Conservation (phyloP, 768 basidiomycete genomes). For the Stropharia rugosoannulata region DNA sequence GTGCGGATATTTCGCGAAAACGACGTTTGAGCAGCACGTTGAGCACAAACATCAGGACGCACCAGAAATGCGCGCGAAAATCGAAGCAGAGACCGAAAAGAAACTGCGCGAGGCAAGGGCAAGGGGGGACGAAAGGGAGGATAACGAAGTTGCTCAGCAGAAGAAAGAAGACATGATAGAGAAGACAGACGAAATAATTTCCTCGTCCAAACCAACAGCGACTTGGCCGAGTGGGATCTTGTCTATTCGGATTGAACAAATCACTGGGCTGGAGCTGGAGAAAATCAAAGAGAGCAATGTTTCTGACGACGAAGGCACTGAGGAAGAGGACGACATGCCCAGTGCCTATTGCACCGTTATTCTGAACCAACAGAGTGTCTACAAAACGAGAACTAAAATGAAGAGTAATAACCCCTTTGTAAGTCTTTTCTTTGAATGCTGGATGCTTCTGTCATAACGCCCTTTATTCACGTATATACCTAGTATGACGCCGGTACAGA, state of each 20-base stretch:
- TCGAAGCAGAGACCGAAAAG: constrained; percentile 43
- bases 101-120: constrained; percentile 44
- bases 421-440: constrained; percentile 14
- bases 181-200: constrained; percentile 37
- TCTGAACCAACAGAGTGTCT: constrained; percentile 42
- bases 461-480: neutral
- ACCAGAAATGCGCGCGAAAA: constrained; percentile 34
- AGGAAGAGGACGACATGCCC: constrained; percentile 59
- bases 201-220: constrained; percentile 50
- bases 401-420: constrained; percentile 45
- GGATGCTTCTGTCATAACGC: neutral
- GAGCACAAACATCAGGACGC: constrained; percentile 27
- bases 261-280: constrained; percentile 60
- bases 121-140: constrained; percentile 15
- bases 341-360: constrained; percentile 57
- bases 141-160: constrained; percentile 33
- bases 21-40: constrained; percentile 38
- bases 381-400: constrained; percentile 46
- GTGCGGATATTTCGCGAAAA: constrained; percentile 52
- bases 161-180: constrained; percentile 36
- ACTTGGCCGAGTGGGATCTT: constrained; percentile 69
- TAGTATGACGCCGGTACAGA: constrained; percentile 68
- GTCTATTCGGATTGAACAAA: constrained; percentile 63
- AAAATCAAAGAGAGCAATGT: constrained; percentile 54
- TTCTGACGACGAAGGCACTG: constrained; percentile 49